Base-by-base conservation (phyloP, 116 monocot genomes). In the Papilionanthe hybrid region DNA sequence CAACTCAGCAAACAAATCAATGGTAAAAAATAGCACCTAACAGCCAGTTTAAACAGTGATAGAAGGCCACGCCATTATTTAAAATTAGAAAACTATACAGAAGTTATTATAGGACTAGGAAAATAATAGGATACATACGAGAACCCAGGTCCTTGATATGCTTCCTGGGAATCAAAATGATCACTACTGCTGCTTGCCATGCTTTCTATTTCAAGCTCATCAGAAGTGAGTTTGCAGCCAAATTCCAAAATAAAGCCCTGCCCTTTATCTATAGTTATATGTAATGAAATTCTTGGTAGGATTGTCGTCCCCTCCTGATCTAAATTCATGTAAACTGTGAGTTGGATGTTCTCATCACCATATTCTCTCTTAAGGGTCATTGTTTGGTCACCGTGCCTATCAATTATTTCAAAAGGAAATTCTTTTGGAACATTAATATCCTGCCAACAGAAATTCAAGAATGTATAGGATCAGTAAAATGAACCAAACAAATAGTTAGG, bases 341-440 rank as follows among this genome's bases (percentile, higher is more conserved):
- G 90, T 80, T 90, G 82, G 30, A 96, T 92, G 29, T 49, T 87
- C 85, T 96, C 96, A 72, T 80, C 86, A 5, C 20, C 73, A 75
- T 86, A 81, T 50, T 89, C 78, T 5, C 90, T 82, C 57, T 89
- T 86, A 13, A 96, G 85, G 15, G 82, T 84, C 22, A 96, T 85
- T 8, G 88, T 28, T 48, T 96, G 88, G n/a, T 96, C 92, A 17
- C 94, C 94, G 60, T 86, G 87, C 50, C 82, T 92, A 79, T 96
- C 96, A 44, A 89, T 77, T 10, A 96, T 89, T 77, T 87, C 82
- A 73, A 93, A 96, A 11, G 92, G 88, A 71, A 93, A 92, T 6
- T 55, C 86, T 49, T 83, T 82, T 7, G 96, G 91, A 20, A 89
- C 13, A 75, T 79, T 68, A 77, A 75, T 18, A 65, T 81, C 79